phyloP scores from a whole-genome alignment of 441 rosid species.

The Populus hybrid region DNA sequence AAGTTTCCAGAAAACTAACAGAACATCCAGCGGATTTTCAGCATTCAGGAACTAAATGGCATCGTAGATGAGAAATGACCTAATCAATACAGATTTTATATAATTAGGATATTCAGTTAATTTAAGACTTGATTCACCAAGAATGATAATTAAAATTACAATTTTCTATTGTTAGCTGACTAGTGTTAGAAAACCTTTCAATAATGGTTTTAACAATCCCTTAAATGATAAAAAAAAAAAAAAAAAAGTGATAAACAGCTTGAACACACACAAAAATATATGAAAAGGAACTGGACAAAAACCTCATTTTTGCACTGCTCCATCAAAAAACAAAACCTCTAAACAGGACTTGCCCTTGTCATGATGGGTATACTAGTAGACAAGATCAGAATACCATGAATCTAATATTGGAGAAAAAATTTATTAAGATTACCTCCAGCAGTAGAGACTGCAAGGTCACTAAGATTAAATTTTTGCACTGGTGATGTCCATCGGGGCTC shows the following conservation, averaged over 20 bases:
- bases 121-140: not conserved
- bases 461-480: constrained; percentile 35
- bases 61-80: not conserved
- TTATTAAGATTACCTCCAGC: constrained; percentile 41
- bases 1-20: not conserved
- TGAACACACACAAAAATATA: not conserved
- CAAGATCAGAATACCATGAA: not conserved
- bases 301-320: not conserved
- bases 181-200: not conserved
- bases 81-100: not conserved
- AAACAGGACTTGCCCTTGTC: not conserved
- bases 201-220: not conserved
- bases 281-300: constrained; percentile 2
- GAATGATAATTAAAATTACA: not conserved
- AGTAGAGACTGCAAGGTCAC: constrained; percentile 39
- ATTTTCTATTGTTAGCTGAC: not conserved
- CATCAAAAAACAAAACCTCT: not conserved
- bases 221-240: not conserved
- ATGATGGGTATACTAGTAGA: not conserved
- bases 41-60: not conserved
- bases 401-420: not conserved
- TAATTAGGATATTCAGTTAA: not conserved
- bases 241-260: not conserved
- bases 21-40: not conserved
- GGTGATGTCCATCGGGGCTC: constrained; percentile 70